Evolutionary conservation across 495 filamentous ascomycete species (phyloP), one percentile per base, ranked within the genome.

Genomic region (Xylaria curta): DNA sequence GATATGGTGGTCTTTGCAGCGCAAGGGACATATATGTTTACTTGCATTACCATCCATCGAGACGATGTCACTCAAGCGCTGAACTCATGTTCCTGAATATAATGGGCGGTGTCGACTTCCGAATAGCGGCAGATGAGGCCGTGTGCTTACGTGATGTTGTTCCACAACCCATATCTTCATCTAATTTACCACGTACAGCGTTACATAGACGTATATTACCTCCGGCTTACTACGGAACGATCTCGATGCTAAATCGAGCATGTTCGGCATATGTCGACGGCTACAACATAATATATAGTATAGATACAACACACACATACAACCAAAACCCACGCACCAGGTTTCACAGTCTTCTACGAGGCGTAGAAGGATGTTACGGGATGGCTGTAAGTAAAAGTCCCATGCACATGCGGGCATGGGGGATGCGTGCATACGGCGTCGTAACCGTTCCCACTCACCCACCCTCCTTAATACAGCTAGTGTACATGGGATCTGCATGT

Each of bases 391-490:
- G 53, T 56, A 56, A 56, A 56, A 56, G 53, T 56, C 26, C 53
- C 53, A 56, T 31, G 53, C 53, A 56, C 53, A 56, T 56, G 53
- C 53, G 53, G 31, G 26, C 26, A 31, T 28, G 53, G 53, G 51
- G 53, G 17, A 24, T 4, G 12, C 21, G 24, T 54, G 12, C 51
- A 49, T 49, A 54, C 7, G 26, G 12, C 51, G 12, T 28, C 51
- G 49, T 51, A 51, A 51, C 49, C 49, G 38, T 21, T 8, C 49
- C n/a, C 49, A 51, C 46, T 49, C 46, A n/a, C 17, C 6, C 17
- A 49, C 17, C n/a, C n/a, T n/a, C n/a, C 6, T 9, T 6, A 19
- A 17, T 46, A 17, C 15, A 46, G 42, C 13, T 46, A 51, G n/a
- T 42, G 7, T 51, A n/a, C 1, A 3, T 51, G n/a, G 8, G n/a